A percentile compares a stretch with the other conserved stretches of the same genome.
phyloP scores from a whole-genome alignment of 176 grass and related monocot species.

The Cenchrus fungigraminus region DNA sequence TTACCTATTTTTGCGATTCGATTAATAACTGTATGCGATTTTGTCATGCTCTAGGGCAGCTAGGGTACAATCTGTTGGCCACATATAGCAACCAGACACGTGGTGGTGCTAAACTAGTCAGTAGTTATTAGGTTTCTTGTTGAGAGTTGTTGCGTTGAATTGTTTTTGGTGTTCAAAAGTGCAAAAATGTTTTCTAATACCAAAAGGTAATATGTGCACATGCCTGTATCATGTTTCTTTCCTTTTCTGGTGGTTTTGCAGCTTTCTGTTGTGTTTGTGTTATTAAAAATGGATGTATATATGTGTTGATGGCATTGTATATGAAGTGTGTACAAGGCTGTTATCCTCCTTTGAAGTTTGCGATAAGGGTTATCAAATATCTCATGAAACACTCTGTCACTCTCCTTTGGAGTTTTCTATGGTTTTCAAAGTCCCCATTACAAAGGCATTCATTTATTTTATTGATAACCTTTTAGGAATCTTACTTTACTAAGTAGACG shows the following conservation, averaged over 20 bases:
- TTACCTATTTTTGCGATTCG: conserved; percentile 10
- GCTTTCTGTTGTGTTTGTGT: background rate
- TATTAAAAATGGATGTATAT: background rate
- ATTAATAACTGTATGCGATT: background rate
- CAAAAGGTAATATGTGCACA: background rate
- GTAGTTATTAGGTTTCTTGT: background rate
- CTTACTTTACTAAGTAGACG: background rate
- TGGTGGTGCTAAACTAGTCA: background rate
- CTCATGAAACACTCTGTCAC: background rate
- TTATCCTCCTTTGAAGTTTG: background rate
- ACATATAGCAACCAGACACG: background rate
- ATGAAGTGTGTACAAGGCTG: background rate
- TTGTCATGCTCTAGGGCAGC: background rate
- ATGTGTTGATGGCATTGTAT: background rate
- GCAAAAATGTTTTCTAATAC: background rate
- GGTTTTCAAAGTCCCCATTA: background rate
- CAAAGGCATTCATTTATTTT: background rate
- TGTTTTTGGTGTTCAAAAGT: background rate
- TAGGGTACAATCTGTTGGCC: background rate
- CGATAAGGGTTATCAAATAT: background rate
- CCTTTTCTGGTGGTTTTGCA: background rate
- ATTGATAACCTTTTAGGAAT: background rate
- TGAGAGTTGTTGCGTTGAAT: background rate
- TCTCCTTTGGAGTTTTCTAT: background rate
- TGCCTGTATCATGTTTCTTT: background rate